Evolutionary conservation across 1,284 basidiomycete species (phyloP).

Genomic region (Gomphus bonarii): DNA sequence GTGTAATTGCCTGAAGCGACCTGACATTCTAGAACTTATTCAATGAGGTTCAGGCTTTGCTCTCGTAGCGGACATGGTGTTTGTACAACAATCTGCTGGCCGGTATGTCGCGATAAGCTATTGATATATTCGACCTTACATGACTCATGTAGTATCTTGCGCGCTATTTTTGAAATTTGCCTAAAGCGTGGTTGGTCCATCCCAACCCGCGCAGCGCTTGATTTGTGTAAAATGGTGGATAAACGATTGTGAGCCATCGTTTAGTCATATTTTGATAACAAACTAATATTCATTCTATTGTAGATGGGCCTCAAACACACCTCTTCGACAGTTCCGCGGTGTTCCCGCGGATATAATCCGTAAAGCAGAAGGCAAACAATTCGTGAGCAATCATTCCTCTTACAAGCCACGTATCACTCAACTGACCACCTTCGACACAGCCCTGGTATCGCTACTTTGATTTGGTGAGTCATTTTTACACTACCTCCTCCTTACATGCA

Average conservation of each 20-base stretch:
- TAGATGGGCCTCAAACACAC: conserved; percentile 97
- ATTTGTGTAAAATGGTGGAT: conserved; percentile 97
- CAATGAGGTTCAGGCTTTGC: conserved; percentile 57
- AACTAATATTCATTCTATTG: not conserved
- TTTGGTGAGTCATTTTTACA: conserved; percentile 35
- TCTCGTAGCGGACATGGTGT: conserved; percentile 97
- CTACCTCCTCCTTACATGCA: not conserved
- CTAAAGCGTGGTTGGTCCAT: conserved; percentile 97
- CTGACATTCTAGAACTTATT: too few species aligned
- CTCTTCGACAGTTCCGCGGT: conserved; percentile 89
- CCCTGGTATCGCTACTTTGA: conserved; percentile 97
- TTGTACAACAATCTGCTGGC: conserved; percentile 85
- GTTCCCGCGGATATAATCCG: conserved; percentile 82
- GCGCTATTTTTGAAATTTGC: conserved; percentile 98
- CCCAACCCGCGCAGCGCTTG: conserved; percentile 83
- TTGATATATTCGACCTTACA: conserved; percentile 1
- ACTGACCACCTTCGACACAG: conserved; percentile 25
- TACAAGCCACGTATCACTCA: conserved; percentile 4
- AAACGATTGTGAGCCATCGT: conserved; percentile 56
- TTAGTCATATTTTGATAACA: not conserved
- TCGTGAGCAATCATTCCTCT: conserved; percentile 39
- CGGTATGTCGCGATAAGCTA: conserved; percentile 35
- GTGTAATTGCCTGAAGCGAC: conserved; percentile 4
- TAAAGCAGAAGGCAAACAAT: conserved; percentile 96
- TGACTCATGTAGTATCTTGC: conserved; percentile 60